Evolutionary conservation across 78 protist species (phyloP).

Genomic region (Cavenderia fasciculata): DNA sequence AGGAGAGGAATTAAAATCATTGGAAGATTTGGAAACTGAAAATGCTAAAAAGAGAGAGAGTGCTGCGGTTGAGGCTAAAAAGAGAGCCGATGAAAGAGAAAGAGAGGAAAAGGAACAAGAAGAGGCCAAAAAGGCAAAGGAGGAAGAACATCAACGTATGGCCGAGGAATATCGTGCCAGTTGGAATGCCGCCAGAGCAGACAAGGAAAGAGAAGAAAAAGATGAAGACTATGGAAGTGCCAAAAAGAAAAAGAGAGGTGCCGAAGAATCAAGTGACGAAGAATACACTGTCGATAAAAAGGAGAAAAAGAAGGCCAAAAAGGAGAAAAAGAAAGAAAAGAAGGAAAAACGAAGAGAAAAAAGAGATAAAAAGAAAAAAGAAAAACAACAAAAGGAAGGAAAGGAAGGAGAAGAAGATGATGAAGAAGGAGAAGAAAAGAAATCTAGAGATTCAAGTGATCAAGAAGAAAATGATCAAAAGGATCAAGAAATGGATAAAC

Average conservation of each 20-base stretch:
- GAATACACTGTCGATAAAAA: constrained; percentile 3
- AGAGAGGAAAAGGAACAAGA: constrained; percentile 14
- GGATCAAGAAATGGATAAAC: not conserved
- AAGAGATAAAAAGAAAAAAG: not conserved
- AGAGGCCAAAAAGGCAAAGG: not conserved
- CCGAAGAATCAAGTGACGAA: constrained; percentile 2
- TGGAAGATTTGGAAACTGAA: not conserved
- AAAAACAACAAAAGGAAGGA: constrained; percentile 5
- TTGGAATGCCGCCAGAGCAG: not conserved
- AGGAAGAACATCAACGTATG: not conserved
- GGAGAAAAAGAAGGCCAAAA: not conserved
- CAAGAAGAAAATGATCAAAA: constrained; percentile 5
- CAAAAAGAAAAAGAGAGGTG: not conserved
- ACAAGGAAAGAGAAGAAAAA: not conserved
- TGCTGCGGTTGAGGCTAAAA: not conserved
- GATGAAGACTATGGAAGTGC: constrained; percentile 40
- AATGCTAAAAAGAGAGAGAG: not conserved
- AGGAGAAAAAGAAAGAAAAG: not conserved
- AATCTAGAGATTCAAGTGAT: not conserved
- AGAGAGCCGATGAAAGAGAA: not conserved
- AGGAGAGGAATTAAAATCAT: not conserved
- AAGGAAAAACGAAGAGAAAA: constrained; percentile 1
- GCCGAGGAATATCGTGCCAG: not conserved
- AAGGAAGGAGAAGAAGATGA: not conserved
- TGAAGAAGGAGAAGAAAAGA: not conserved